These are phyloP conservation scores for Phylloporus scabripes DNA, from an alignment of 768 basidiomycete species.

Conservation along the genomic window DNA sequence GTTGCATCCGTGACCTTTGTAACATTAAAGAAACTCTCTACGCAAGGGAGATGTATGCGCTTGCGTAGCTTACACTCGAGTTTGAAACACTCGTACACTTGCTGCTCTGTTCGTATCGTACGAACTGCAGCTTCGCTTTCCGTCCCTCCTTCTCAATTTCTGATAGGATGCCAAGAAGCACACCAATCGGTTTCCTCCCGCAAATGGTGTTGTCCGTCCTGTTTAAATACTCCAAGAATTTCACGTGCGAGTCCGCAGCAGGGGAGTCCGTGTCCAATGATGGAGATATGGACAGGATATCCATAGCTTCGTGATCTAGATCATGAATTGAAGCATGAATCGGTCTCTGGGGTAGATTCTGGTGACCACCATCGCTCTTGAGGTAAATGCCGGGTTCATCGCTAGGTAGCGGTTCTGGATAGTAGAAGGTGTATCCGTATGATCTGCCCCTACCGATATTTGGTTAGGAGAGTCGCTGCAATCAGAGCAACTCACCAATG, in stretches of 20 bases:
- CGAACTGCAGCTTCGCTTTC: conserved; percentile 59
- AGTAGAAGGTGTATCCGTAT: conserved; percentile 87
- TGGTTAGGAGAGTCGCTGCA: neutral
- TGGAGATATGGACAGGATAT: conserved; percentile 55
- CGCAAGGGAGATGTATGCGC: conserved; percentile 66
- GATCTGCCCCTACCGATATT: conserved; percentile 60
- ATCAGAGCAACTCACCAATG: conserved; percentile 65
- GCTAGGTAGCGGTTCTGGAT: conserved; percentile 54
- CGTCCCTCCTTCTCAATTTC: conserved; percentile 43
- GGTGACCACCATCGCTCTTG: conserved; percentile 38
- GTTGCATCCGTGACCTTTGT: neutral
- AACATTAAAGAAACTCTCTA: conserved; percentile 8
- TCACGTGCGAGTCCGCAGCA: conserved; percentile 48
- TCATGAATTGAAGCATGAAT: conserved; percentile 80
- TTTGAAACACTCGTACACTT: conserved; percentile 60
- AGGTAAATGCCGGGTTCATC: conserved; percentile 45
- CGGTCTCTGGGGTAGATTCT: conserved; percentile 43
- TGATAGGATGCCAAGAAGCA: conserved; percentile 74
- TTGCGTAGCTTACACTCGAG: conserved; percentile 96
- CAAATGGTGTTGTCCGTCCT: conserved; percentile 94
- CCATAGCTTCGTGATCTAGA: conserved; percentile 86
- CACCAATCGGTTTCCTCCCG: conserved; percentile 92
- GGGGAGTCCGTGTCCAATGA: conserved; percentile 36
- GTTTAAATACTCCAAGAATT: conserved; percentile 63
- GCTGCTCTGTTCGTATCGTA: conserved; percentile 91